Evolutionary conservation across 108 stramenopile genomes (phyloP).

Genomic region (Nitzschia sp.): DNA sequence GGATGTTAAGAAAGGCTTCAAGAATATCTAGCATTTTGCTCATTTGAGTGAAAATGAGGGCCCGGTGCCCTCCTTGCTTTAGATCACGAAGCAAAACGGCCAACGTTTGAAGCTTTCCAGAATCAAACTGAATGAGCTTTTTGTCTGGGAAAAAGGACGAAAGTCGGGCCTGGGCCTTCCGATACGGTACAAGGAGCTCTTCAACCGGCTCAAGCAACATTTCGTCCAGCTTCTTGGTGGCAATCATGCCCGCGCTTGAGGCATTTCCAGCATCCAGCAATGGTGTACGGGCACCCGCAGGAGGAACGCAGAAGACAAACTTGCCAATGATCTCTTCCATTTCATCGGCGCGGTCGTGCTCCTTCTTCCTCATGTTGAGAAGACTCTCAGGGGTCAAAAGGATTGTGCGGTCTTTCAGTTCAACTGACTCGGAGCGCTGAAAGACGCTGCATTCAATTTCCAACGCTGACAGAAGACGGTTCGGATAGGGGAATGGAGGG

Average conservation of each 20-base stretch:
- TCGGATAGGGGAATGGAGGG: slow-evolving; percentile 53
- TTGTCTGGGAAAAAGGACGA: slow-evolving; percentile 93
- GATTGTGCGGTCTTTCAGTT: slow-evolving; percentile 38
- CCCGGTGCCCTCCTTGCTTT: slow-evolving; percentile 86
- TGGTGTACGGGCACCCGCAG: slow-evolving; percentile 54
- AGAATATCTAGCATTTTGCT: slow-evolving; percentile 92
- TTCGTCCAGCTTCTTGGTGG: slow-evolving; percentile 13
- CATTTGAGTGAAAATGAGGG: slow-evolving; percentile 98
- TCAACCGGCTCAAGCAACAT: slow-evolving; percentile 52
- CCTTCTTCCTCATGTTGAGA: slow-evolving; percentile 59
- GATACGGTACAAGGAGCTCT: slow-evolving; percentile 47
- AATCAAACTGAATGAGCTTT: slow-evolving; percentile 93
- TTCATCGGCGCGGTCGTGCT: slow-evolving; percentile 57
- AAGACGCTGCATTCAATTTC: slow-evolving; percentile 47
- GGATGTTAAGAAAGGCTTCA: slow-evolving; percentile 88
- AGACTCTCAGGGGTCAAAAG: slow-evolving; percentile 63
- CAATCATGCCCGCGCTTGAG: neutral
- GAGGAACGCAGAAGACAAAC: slow-evolving; percentile 83
- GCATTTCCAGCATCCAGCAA: slow-evolving; percentile 9
- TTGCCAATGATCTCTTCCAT: slow-evolving; percentile 63
- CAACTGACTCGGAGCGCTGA: slow-evolving; percentile 28
- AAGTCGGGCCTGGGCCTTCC: slow-evolving; percentile 54
- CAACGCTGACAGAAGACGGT: slow-evolving; percentile 34
- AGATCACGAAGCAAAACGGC: slow-evolving; percentile 84
- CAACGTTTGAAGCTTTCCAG: slow-evolving; percentile 96